phyloP scores from a whole-genome alignment of 129 eudicot species.

The Arctium minus region DNA sequence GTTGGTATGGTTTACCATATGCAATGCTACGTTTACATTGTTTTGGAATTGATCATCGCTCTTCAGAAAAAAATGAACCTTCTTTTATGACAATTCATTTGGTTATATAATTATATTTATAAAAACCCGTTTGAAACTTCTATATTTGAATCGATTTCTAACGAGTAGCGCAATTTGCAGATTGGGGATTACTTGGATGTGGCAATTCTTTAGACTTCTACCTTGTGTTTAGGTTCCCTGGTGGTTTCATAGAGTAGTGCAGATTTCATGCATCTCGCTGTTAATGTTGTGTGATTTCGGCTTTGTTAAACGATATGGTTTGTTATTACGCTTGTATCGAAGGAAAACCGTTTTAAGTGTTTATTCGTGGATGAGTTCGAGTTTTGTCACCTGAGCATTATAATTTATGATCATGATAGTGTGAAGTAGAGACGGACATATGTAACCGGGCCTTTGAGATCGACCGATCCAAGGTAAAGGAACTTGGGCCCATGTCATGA shows the following conservation, averaged over 20 bases:
- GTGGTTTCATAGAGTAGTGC: neutral
- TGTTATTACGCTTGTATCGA: neutral
- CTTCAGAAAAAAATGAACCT: too few species aligned
- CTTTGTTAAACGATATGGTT: neutral
- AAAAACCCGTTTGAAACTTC: neutral
- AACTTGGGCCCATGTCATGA: neutral
- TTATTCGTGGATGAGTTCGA: neutral
- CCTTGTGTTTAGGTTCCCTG: neutral
- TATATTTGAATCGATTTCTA: neutral
- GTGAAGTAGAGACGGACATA: neutral
- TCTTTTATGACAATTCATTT: too few species aligned
- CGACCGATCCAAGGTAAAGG: neutral
- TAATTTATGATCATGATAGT: neutral
- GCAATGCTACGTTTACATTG: too few species aligned
- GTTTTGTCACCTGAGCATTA: neutral
- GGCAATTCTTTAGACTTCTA: constrained; percentile 49
- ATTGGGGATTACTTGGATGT: constrained; percentile 92
- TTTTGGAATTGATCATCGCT: too few species aligned
- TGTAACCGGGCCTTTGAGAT: neutral
- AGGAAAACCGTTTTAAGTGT: neutral
- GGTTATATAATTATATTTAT: neutral
- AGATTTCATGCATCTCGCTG: neutral
- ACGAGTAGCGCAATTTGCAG: constrained; percentile 38
- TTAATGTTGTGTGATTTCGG: neutral
- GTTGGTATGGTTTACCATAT: too few species aligned